Base-by-base conservation (phyloP, 202 grass and related monocot species). In the Setaria viridis region DNA sequence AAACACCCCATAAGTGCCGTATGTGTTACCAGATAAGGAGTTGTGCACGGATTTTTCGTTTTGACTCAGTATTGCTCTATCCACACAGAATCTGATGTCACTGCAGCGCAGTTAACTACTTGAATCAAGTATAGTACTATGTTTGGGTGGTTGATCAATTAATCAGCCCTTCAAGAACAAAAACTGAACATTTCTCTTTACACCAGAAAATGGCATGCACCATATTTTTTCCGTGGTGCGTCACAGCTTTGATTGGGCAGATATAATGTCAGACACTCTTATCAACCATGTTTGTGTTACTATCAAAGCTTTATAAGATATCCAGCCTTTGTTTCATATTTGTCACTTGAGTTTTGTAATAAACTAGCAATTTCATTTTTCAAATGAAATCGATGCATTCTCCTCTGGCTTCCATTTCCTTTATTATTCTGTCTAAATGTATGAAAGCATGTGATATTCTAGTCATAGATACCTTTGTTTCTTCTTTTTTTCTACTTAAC, bases 261-360 rank as follows among this genome's bases (percentile, higher is more conserved):
- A 55, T 55, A 68, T 19, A 29, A 29, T 67, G 4, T 25, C n/a
- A 56, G 35, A 25, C 6, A 15, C 33, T 80, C 43, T n/a, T n/a
- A 34, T 33, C 11, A 9, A 35, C 12, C 15, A 53, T 39, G 82
- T 72, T 55, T 53, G 48, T 51, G 48, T 62, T 33, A 81, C 53
- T 20, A n/a, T 65, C 15, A 34, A 64, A 67, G n/a, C 32, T 14
- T 77, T 73, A 64, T 70, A 74, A 66, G 67, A 54, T 59, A 58
- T 54, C 34, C 12, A 81, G 59, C 20, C 47, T 67, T 47, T 88
- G 42, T 43, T 89, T 50, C 58, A 25, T 53, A 53, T 71, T 85
- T 33, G 19, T 51, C 69, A 14, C 9, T 56, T 85, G 6, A 16
- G 5, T 48, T 50, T 49, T 37, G 10, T 35, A 37, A 17, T 47